Percentiles rank a stretch among this genome's conserved stretches.
phyloP scores from a whole-genome alignment of 2,329 filamentous ascomycete species.

The Ophiostoma fasciatum region DNA sequence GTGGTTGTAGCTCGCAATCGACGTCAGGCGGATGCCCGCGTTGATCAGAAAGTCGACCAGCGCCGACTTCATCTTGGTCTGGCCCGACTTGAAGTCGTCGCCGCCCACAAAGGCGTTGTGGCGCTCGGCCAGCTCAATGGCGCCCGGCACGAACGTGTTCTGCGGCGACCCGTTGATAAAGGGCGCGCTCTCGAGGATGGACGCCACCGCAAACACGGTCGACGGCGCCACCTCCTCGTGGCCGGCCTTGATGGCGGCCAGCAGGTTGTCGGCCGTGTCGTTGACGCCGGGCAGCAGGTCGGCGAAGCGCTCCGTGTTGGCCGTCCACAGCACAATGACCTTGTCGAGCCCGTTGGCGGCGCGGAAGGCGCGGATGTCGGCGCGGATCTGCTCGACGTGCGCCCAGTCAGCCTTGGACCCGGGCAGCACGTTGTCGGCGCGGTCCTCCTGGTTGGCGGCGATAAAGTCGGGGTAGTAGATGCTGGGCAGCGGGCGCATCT shows the following conservation, averaged over 20 bases:
- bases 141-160: conserved; percentile 95
- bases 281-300: conserved; percentile 81
- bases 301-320: conserved; percentile 95
- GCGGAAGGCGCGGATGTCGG: conserved; percentile 95
- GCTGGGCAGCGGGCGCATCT: conserved; percentile 77
- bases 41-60: conserved; percentile 97
- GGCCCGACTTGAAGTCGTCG: conserved; percentile 98
- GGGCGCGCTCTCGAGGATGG: conserved; percentile 73
- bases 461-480: conserved; percentile 99
- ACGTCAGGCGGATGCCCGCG: conserved; percentile 96
- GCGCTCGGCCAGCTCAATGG: conserved; percentile 74
- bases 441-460: conserved; percentile 92
- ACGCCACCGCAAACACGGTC: conserved; percentile 89
- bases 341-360: conserved; percentile 71
- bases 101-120: conserved; percentile 86
- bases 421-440: conserved; percentile 78
- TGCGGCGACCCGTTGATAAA: conserved; percentile 99
- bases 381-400: conserved; percentile 84
- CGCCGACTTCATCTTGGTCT: conserved; percentile 99
- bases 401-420: conserved; percentile 72
- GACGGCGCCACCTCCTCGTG: conserved; percentile 90
- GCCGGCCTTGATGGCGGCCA: conserved; percentile 72
- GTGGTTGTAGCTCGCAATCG: conserved; percentile 98
- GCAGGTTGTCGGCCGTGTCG: conserved; percentile 87
- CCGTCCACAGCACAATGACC: conserved; percentile 95